phyloP scores from a whole-genome alignment of 2,329 filamentous ascomycete genomes.

The Myriosclerotinia duriaeana region DNA sequence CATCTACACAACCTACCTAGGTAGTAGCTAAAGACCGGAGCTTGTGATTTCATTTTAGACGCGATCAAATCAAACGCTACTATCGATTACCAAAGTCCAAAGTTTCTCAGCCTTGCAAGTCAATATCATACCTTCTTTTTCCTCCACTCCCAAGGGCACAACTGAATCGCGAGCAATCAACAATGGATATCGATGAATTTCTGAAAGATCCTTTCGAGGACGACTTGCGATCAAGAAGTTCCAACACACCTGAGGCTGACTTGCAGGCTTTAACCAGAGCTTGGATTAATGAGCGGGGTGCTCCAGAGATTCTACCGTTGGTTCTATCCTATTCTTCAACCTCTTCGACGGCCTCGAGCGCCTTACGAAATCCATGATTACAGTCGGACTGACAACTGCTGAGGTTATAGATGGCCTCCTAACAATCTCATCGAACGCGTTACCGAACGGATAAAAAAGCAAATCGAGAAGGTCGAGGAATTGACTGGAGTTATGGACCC shows the following conservation, averaged over 20 bases:
- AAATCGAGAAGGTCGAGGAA: slow-evolving; percentile 71
- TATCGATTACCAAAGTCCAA: too few species aligned
- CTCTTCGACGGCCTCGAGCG: background rate
- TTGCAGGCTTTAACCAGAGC: slow-evolving; percentile 85
- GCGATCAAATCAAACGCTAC: too few species aligned
- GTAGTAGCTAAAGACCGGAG: too few species aligned
- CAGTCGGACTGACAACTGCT: slow-evolving; percentile 16
- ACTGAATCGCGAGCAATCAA: background rate
- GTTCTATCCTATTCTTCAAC: slow-evolving; percentile 30
- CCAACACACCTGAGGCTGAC: slow-evolving; percentile 72
- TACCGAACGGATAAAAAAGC: slow-evolving; percentile 66
- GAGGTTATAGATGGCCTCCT: slow-evolving; percentile 57
- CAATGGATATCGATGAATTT: slow-evolving; percentile 27
- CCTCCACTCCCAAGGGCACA: background rate
- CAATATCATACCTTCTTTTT: background rate
- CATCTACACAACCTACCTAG: too few species aligned
- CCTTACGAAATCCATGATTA: slow-evolving; percentile 1
- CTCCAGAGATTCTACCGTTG: slow-evolving; percentile 84
- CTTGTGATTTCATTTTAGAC: too few species aligned
- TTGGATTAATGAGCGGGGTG: slow-evolving; percentile 89
- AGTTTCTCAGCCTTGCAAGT: background rate
- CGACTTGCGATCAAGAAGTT: slow-evolving; percentile 40
- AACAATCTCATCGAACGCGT: slow-evolving; percentile 78
- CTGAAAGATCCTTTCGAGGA: slow-evolving; percentile 55
- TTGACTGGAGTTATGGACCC: slow-evolving; percentile 85